Evolutionary conservation across 306 rosid genomes (phyloP).

Genomic region (Dryas alaskensis): DNA sequence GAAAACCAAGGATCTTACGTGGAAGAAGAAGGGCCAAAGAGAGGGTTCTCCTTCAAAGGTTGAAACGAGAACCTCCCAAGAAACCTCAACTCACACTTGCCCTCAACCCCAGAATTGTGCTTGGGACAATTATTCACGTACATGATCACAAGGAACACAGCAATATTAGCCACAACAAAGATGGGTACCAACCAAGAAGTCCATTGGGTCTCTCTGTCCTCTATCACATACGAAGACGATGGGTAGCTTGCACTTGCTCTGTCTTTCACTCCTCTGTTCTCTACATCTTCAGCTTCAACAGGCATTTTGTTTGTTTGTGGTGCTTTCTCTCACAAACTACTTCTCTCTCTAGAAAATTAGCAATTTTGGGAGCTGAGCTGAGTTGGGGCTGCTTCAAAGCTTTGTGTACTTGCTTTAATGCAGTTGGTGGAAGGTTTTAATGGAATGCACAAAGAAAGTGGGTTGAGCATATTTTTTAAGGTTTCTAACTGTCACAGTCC

Average conservation of each 20-base stretch:
- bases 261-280: slow-evolving; percentile 48
- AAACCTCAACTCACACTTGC: slow-evolving; percentile 55
- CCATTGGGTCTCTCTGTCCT: slow-evolving; percentile 56
- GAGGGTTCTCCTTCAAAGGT: slow-evolving; percentile 70
- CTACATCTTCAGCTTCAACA: slow-evolving; percentile 55
- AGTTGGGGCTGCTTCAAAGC: no score
- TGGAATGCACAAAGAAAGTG: slow-evolving; percentile 16
- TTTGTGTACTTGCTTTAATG: not conserved
- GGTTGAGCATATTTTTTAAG: slow-evolving; percentile 19
- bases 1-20: slow-evolving; percentile 39
- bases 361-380: no score
- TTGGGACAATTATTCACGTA: slow-evolving; percentile 71
- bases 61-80: slow-evolving; percentile 71
- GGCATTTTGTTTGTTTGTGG: slow-evolving; percentile 37
- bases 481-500: slow-evolving; percentile 36
- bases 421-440: slow-evolving; percentile 35
- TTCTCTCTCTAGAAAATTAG: no score
- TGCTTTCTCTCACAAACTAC: not conserved
- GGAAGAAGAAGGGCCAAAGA: slow-evolving; percentile 77
- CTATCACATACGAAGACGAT: slow-evolving; percentile 32
- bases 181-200: slow-evolving; percentile 80
- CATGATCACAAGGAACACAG: slow-evolving; percentile 60
- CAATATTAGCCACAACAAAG: slow-evolving; percentile 61
- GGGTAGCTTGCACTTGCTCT: slow-evolving; percentile 26
- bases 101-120: slow-evolving; percentile 27